Conservation (phyloP, 495 filamentous ascomycete genomes). For the Xylaria palmicola region DNA sequence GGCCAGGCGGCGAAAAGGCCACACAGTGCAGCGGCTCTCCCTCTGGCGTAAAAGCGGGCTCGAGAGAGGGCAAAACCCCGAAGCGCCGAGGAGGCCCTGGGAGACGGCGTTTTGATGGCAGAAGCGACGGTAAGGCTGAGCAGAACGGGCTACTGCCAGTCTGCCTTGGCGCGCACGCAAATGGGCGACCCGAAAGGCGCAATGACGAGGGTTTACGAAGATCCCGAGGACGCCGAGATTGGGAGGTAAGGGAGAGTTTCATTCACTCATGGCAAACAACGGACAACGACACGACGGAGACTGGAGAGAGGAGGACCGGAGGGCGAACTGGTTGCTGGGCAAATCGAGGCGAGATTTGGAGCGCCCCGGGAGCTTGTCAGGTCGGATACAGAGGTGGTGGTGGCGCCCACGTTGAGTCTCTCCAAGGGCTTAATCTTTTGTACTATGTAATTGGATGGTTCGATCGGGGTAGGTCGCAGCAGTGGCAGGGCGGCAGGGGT, state of each 20-base stretch:
- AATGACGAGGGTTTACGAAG: background rate
- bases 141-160: constrained; percentile 3
- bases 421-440: too few species aligned
- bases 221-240: constrained; percentile 10
- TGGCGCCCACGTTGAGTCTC: too few species aligned
- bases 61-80: background rate
- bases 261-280: background rate
- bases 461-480: too few species aligned
- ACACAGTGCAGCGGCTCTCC: too few species aligned
- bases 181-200: background rate
- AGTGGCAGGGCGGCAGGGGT: too few species aligned
- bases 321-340: background rate
- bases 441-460: too few species aligned
- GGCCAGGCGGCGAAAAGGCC: background rate
- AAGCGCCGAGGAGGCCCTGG: background rate
- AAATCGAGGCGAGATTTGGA: too few species aligned
- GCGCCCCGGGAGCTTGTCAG: too few species aligned
- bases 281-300: background rate
- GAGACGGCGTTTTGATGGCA: background rate
- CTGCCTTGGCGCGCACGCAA: constrained; percentile 1
- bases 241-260: background rate
- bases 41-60: constrained; percentile 3
- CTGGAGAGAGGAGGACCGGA: background rate
- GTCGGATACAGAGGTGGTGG: too few species aligned
- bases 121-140: background rate